phyloP scores from a whole-genome alignment of 768 basidiomycete genomes.

The Obba rivulosa region DNA sequence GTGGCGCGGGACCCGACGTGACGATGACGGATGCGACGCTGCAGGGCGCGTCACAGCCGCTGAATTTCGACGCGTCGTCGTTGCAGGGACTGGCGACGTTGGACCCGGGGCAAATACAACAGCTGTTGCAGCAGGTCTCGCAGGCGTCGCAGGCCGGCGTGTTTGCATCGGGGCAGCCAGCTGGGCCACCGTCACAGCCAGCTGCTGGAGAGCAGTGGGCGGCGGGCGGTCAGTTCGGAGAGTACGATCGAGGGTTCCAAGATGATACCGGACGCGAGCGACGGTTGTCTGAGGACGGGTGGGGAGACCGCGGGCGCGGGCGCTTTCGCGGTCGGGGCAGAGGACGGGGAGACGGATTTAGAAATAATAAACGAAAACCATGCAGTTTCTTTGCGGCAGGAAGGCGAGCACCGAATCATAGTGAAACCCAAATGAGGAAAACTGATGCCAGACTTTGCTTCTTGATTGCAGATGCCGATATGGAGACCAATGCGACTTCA shows the following conservation, averaged over 20 bases:
- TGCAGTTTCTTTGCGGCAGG: constrained; percentile 89
- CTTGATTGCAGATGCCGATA: constrained; percentile 75
- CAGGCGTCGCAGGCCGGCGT: constrained; percentile 17
- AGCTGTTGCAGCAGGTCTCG: constrained; percentile 45
- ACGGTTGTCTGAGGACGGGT: constrained; percentile 42
- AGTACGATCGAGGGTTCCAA: constrained; percentile 17
- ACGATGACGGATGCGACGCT: constrained; percentile 31
- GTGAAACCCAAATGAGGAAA: constrained; percentile 22
- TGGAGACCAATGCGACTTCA: constrained; percentile 84
- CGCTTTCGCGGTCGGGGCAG: constrained; percentile 52
- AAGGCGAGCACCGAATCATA: constrained; percentile 74
- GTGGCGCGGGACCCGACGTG: constrained; percentile 34
- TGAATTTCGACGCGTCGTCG: constrained; percentile 29
- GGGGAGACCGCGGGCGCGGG: constrained; percentile 38
- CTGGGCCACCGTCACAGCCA: constrained; percentile 10
- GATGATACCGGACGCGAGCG: constrained; percentile 20
- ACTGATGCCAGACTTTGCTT: constrained; percentile 38
- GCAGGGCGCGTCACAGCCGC: constrained; percentile 22
- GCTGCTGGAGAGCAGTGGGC: constrained; percentile 14
- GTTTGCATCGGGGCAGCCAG: constrained; percentile 8
- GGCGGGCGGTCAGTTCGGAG: constrained; percentile 13
- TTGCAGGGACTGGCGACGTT: constrained; percentile 40
- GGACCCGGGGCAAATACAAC: constrained; percentile 59
- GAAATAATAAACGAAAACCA: constrained; percentile 80
- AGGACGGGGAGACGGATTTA: constrained; percentile 61